Percentiles rank a stretch among this genome's conserved stretches.
Evolutionary conservation across 352 stramenopile genomes (phyloP).

Genomic region (Globisporangium megalacanthum): DNA sequence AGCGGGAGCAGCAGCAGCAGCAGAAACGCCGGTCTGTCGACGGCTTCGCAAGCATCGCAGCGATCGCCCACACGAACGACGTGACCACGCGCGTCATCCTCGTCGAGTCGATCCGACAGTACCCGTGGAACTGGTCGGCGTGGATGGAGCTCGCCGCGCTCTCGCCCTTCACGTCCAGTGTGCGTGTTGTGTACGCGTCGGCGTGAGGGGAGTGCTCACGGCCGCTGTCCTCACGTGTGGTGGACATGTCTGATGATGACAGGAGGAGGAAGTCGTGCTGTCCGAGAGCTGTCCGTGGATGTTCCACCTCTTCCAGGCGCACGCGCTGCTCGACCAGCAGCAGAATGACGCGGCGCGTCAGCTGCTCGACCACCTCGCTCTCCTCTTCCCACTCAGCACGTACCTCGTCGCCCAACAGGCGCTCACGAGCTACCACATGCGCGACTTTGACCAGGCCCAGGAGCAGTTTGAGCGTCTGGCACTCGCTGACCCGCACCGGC

Average conservation of each 20-base stretch:
- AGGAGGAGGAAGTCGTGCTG: constrained; percentile 59
- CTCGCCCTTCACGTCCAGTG: constrained; percentile 53
- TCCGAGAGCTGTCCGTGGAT: constrained; percentile 61
- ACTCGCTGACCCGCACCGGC: constrained; percentile 56
- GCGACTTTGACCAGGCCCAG: constrained; percentile 78
- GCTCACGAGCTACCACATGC: constrained; percentile 75
- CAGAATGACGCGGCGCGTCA: constrained; percentile 60
- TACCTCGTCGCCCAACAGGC: constrained; percentile 77
- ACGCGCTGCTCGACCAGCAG: constrained; percentile 73
- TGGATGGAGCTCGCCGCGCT: constrained; percentile 93
- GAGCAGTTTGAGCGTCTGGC: constrained; percentile 67
- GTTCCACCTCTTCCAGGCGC: constrained; percentile 81
- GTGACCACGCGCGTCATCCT: constrained; percentile 64
- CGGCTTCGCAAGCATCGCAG: constrained; percentile 12
- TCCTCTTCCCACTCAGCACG: constrained; percentile 59
- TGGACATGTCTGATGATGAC: neutral
- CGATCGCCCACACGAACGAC: constrained; percentile 24
- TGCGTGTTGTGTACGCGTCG: constrained; percentile 13
- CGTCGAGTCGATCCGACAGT: constrained; percentile 60
- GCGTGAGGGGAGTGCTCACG: too few species aligned
- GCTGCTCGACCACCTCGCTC: constrained; percentile 43
- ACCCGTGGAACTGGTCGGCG: constrained; percentile 94
- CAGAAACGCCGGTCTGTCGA: constrained; percentile 13
- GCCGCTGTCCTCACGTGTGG: neutral
- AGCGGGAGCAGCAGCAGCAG: constrained; percentile 23